Percentiles rank a stretch among this genome's conserved stretches.
These are phyloP conservation scores for Ramularia collo-cygni DNA, from an alignment of 2,329 filamentous ascomycete genomes.

Conservation along the genomic window DNA sequence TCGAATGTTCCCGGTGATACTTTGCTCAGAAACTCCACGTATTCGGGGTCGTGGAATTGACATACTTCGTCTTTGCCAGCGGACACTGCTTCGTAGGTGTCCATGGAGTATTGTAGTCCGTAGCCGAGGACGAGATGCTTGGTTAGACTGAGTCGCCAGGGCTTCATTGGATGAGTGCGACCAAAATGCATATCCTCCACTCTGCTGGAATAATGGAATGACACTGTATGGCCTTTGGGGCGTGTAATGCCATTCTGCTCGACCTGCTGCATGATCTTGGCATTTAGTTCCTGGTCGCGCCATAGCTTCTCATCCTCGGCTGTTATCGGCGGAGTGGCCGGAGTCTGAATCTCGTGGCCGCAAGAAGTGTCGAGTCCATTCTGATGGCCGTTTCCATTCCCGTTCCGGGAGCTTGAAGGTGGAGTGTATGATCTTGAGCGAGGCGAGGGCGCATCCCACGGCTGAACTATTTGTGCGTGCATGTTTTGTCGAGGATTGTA, in stretches of 20 bases:
- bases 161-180: slow-evolving; percentile 69
- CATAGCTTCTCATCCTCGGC: slow-evolving; percentile 41
- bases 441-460: slow-evolving; percentile 18
- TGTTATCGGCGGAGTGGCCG: slow-evolving; percentile 36
- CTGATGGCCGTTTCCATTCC: not conserved
- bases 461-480: slow-evolving; percentile 25
- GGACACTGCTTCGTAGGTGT: slow-evolving; percentile 50
- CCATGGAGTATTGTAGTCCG: slow-evolving; percentile 66
- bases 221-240: slow-evolving; percentile 81
- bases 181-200: slow-evolving; percentile 98
- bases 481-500: slow-evolving; percentile 20
- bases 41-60: slow-evolving; percentile 66
- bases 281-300: slow-evolving; percentile 38
- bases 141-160: slow-evolving; percentile 60
- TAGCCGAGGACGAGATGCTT: slow-evolving; percentile 64
- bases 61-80: slow-evolving; percentile 65
- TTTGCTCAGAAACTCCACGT: slow-evolving; percentile 68
- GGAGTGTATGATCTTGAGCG: slow-evolving; percentile 15
- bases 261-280: slow-evolving; percentile 46
- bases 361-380: slow-evolving; percentile 8
- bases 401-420: not conserved
- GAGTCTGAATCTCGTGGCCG: slow-evolving; percentile 15
- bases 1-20: slow-evolving; percentile 99
- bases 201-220: slow-evolving; percentile 89
- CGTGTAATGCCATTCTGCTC: slow-evolving; percentile 63